Base-by-base conservation (phyloP, 2,329 filamentous ascomycete species). In the Fusarium neocosmosporiellum region DNA sequence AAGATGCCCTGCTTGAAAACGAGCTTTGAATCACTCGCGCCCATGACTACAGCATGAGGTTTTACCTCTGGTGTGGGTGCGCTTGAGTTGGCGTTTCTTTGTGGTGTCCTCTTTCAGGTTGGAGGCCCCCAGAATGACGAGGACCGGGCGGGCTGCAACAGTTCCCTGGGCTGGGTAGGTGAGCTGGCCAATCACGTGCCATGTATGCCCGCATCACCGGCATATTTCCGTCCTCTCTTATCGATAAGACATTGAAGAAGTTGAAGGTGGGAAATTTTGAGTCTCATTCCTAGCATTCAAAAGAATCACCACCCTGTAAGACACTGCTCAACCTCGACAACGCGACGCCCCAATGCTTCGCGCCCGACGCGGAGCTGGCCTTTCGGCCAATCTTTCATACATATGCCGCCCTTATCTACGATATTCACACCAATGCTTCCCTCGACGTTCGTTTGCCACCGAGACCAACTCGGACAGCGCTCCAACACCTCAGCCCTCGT, bases 1-100 rank as follows among this genome's bases (percentile, higher is more conserved):
- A 98, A 98, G 86, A 98, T 97, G 84, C 95, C 96, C 85, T 97
- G 94, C 85, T 98, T 98, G 89, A 99, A 98, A 81, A 96, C 94
- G 81, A 98, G 91, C 89, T 98, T 98, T 79, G 96, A 98, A 86
- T 98, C 96, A 84, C 96, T 98, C 81, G 96, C 96, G 84, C 96
- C 96, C 96, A 99, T 99, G 48, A 73, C 74, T 79, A 76, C 67
- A 71, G 75, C 69, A 75, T 72, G 75, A 79, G 75, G 75, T 70
- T 70, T 54, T 67, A 58, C 39, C 59, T 63, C 61, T 59, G 58
- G 53, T 66, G 63, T 74, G 48, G 57, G 58, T 70, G 57, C 68
- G 65, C 67, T 69, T 69, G 50, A 41, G 57, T 59, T 46, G 58
- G 57, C 37, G 71, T 62, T 64, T 20, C 55, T 68, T 70, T 66